These are phyloP conservation scores for Phytomonas sp. DNA, from an alignment of 208 protist genomes.

Conservation along the genomic window DNA sequence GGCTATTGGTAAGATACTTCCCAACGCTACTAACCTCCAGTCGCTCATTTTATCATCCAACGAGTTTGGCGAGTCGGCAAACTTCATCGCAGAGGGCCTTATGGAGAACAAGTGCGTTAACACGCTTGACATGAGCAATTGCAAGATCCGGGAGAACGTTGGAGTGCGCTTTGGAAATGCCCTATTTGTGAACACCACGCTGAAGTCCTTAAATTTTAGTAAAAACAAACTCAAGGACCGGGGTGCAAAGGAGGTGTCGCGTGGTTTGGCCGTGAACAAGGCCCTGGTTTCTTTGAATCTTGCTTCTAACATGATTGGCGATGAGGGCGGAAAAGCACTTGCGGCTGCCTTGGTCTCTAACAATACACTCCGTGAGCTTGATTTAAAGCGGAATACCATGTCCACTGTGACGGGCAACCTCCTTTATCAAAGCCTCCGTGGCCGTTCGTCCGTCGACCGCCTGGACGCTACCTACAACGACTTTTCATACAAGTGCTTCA, in stretches of 20 bases:
- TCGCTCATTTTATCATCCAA: conserved; percentile 56
- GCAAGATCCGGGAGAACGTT: conserved; percentile 47
- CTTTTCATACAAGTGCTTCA: conserved; percentile 84
- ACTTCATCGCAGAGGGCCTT: conserved; percentile 57
- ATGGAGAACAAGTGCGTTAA: conserved; percentile 60
- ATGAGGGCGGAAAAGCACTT: conserved; percentile 69
- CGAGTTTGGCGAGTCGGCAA: conserved; percentile 28
- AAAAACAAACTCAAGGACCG: conserved; percentile 82
- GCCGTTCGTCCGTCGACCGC: conserved; percentile 59
- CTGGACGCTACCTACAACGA: conserved; percentile 90
- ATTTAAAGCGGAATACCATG: conserved; percentile 81
- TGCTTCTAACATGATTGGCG: conserved; percentile 64
- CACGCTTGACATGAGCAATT: conserved; percentile 39
- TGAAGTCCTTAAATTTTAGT: conserved; percentile 60
- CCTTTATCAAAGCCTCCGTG: conserved; percentile 54
- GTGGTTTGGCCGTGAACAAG: conserved; percentile 62
- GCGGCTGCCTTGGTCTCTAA: conserved; percentile 49
- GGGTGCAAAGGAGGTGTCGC: conserved; percentile 61
- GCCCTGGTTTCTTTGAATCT: conserved; percentile 60
- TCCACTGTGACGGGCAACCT: conserved; percentile 49
- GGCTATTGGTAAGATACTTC: conserved; percentile 39
- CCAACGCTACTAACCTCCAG: conserved; percentile 30
- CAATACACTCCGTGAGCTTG: conserved; percentile 56
- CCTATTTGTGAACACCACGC: conserved; percentile 38
- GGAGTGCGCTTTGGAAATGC: conserved; percentile 44